Evolutionary conservation across 108 stramenopile species (phyloP), one percentile per base, ranked within the genome.

Genomic region (Nitzschia palea): DNA sequence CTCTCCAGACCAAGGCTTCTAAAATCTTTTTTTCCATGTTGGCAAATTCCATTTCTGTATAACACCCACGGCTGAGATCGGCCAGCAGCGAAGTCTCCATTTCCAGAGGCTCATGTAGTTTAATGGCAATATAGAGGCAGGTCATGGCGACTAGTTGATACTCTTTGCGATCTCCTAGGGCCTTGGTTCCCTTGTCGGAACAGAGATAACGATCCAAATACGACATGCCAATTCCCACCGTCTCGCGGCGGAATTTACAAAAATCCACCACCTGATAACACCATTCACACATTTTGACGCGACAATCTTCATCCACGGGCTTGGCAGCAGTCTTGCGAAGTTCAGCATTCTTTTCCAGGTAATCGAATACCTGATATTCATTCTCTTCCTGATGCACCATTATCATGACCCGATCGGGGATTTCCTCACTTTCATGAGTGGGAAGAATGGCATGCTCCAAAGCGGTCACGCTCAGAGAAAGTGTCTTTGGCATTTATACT

Each of bases 111-210:
- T 93, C 91, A 50, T 86, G 80, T 8, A 93, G n/a, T 55, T 93
- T 93, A 60, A 93, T 88, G 36, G 91, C 85, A 25, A 89, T 68
- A 66, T 86, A 93, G 15, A 93, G 65, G 34, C 59, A 71, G 10
- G 88, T 89, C 86, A 93, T 89, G 57, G 88, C 85, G 23, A 86
- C 87, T 15, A 93, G 70, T 56, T 93, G 91, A 48, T 85, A 93
- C 25, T 86, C 76, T 65, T 87, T 89, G 30, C 80, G 80, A 57
- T 81, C 76, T 33, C 71, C 43, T 35, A 88, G 37, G 9, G 84
- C 72, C 22, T 70, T 45, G 47, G 61, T 67, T 27, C 83, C 80
- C 67, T 75, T 63, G 20, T 48, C 40, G 9, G 81, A 65, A 44
- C 79, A 67, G 27, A 83, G 43, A 59, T 78, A 78, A 55, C 87